phyloP scores from a whole-genome alignment of 345 rosid genomes.

The Erodium maritimum region DNA sequence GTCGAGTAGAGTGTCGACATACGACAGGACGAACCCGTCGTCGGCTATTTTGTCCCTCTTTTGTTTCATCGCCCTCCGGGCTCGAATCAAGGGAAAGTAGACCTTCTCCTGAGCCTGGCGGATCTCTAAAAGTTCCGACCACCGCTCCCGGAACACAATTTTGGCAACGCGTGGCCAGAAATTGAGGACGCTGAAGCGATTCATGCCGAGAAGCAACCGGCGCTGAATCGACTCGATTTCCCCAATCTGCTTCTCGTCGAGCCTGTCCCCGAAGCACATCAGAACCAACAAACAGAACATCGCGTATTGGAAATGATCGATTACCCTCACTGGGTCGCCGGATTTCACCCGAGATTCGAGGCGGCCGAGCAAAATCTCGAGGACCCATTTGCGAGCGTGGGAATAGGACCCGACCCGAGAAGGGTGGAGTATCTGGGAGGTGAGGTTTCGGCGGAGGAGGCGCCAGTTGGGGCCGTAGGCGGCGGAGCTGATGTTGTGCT shows the following conservation, averaged over 20 bases:
- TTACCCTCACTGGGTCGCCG: neutral
- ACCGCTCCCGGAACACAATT: neutral
- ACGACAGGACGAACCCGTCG: neutral
- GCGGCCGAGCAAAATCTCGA: neutral
- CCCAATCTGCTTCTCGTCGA: conserved; percentile 1
- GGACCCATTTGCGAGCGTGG: neutral
- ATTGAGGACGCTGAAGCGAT: neutral
- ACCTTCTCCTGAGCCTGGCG: neutral
- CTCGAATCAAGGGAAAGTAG: neutral
- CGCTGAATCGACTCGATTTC: neutral
- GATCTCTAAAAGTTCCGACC: neutral
- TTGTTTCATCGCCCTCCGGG: neutral
- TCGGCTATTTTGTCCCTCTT: neutral
- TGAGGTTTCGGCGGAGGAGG: conserved; percentile 1
- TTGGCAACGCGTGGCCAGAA: neutral
- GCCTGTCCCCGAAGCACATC: conserved; percentile 6
- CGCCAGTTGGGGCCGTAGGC: neutral
- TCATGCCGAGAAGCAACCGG: neutral
- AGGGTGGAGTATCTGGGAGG: conserved; percentile 1
- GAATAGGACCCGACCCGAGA: neutral
- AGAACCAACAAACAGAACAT: neutral
- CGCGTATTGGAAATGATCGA: neutral
- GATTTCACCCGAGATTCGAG: neutral
- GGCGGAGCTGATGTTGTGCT: neutral
- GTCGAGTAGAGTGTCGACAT: neutral